Evolutionary conservation across 2,329 filamentous ascomycete species (phyloP).

Genomic region (Hypoxylon sp.): DNA sequence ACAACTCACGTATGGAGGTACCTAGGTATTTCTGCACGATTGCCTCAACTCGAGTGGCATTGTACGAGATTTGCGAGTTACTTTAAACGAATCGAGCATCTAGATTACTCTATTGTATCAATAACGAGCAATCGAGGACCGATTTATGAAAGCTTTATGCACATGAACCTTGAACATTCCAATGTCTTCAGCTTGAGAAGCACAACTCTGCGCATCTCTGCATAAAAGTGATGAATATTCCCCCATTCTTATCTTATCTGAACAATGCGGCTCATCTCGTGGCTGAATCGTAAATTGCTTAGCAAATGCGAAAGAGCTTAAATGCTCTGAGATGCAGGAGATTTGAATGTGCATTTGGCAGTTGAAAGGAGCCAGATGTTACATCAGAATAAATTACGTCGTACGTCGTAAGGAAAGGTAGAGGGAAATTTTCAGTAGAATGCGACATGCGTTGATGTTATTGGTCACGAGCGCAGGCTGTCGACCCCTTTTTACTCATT

Average conservation of each 20-base stretch:
- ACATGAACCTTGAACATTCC: background rate
- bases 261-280: background rate
- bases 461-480: slow-evolving; percentile 2
- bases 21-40: background rate
- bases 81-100: background rate
- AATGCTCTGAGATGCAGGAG: background rate
- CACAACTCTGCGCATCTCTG: background rate
- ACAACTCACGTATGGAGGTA: background rate
- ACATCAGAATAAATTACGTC: slow-evolving; percentile 26
- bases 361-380: slow-evolving; percentile 18
- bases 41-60: background rate
- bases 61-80: background rate
- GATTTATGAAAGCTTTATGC: background rate
- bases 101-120: background rate
- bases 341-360: background rate
- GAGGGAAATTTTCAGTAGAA: slow-evolving; percentile 16
- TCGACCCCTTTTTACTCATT: slow-evolving; percentile 15
- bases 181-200: background rate
- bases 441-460: slow-evolving; percentile 17
- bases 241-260: slow-evolving; percentile 4
- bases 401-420: slow-evolving; percentile 21
- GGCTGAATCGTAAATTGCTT: slow-evolving; percentile 7
- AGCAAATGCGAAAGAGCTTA: background rate
- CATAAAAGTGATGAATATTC: background rate
- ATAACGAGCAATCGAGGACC: background rate